Evolutionary conservation across 2,329 filamentous ascomycete genomes (phyloP), one percentile per base, ranked within the genome.

Genomic region (Endoconidiophora polonica): DNA sequence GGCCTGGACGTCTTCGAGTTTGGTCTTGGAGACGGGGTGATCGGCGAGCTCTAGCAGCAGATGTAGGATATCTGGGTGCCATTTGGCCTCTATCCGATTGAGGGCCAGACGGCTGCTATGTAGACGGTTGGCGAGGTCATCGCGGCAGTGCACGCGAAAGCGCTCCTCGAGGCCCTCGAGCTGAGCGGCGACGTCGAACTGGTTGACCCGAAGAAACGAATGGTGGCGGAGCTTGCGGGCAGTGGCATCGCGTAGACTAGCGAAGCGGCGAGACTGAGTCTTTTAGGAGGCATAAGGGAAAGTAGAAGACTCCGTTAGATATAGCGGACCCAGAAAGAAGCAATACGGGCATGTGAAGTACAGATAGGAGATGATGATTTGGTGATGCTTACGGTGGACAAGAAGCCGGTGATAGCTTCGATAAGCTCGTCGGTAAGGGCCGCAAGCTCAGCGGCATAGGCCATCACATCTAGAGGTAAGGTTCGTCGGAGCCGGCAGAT

Each of bases 1-100:
- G 1, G 66, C 61, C 16, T 79, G 70, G n/a, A 91, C 65, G 54
- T 78, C 73, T 39, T 74, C 69, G 1, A 90, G 64, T 3, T 68
- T 74, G 0, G 84, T 77, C 47, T 86, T 81, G 48, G 80, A 73
- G 0, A 80, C 74, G 2, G 91, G 90, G 48, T 80, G 75, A 57
- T 94, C 81, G 1, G 90, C 90, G 0, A 96, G 74, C 54, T 86
- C 76, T 5, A 96, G 68, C 9, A 96, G 66, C 0, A 96, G 65
- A 46, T 83, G 79, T 12, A 96, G 67, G 12, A 84, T 71, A 57
- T 96, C 91, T 0, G 88, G 87, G 4, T 78, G 77, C 74, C 77
- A 90, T 63, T 78, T 79, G 41, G 71, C 59, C 7, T 71, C 36
- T 65, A 68, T 46, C 53, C 65, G 59, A 9, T 72, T 66, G 18